These are phyloP conservation scores for Vitis hybrid DNA, from an alignment of 177 flowering plant genomes.

Conservation along the genomic window DNA sequence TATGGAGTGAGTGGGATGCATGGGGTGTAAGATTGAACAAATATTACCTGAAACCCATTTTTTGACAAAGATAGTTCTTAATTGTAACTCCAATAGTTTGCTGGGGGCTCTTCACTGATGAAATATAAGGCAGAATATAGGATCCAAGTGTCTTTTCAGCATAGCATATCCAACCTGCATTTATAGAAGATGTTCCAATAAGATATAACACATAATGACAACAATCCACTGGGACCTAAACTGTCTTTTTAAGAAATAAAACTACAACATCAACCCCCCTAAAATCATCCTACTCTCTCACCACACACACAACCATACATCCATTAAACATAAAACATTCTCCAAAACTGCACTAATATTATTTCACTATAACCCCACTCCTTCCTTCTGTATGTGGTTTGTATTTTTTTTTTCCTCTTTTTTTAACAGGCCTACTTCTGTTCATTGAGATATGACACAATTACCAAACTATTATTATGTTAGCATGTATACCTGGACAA, in stretches of 20 bases:
- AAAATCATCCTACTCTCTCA: too few relatives aligned
- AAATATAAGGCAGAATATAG: slow-evolving; percentile 80
- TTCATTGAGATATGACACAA: not conserved
- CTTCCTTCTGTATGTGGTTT: too few relatives aligned
- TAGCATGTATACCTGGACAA: slow-evolving; percentile 74
- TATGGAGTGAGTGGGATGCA: not conserved
- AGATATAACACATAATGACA: not conserved
- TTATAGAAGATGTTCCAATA: slow-evolving; percentile 3
- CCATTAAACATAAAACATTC: too few relatives aligned
- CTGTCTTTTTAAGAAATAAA: too few relatives aligned
- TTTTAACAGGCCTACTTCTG: not conserved
- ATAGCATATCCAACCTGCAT: slow-evolving; percentile 97
- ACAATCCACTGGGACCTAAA: not conserved
- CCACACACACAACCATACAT: too few relatives aligned
- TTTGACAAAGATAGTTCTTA: slow-evolving; percentile 65
- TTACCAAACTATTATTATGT: not conserved
- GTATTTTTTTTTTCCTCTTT: too few relatives aligned
- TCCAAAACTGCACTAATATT: too few relatives aligned
- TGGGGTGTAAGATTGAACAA: not conserved
- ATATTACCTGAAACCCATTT: slow-evolving; percentile 61
- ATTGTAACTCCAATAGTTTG: slow-evolving; percentile 87
- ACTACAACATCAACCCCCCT: too few relatives aligned
- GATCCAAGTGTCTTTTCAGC: slow-evolving; percentile 97
- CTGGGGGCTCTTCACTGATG: slow-evolving; percentile 96
- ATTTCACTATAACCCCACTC: too few relatives aligned